A percentile compares a stretch with the other conserved stretches of the same genome.
Evolutionary conservation across 306 rosid species (phyloP).

Genomic region (Gastrolobium bilobum): DNA sequence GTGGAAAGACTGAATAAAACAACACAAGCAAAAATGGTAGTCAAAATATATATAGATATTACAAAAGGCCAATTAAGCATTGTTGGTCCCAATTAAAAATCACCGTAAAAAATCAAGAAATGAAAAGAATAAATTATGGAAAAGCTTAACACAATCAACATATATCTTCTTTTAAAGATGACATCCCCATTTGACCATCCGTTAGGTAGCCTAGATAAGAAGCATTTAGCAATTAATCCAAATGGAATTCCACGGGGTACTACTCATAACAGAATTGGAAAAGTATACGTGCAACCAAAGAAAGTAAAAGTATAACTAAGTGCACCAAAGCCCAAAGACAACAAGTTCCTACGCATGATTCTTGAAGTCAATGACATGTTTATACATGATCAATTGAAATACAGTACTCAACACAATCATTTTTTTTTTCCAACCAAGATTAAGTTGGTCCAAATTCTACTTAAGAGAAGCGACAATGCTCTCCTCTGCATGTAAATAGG

Average conservation of each 20-base stretch:
- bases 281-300: constrained; percentile 20
- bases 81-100: constrained; percentile 31
- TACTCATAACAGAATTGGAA: neutral
- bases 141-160: constrained; percentile 18
- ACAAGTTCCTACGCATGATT: constrained; percentile 3
- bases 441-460: neutral
- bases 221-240: constrained; percentile 28
- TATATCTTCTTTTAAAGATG: constrained; percentile 18
- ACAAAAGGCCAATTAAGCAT: constrained; percentile 36
- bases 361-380: constrained; percentile 1
- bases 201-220: constrained; percentile 34
- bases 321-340: constrained; percentile 16
- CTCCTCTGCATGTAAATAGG: neutral
- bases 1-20: constrained; percentile 87
- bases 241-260: constrained; percentile 34
- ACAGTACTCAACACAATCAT: constrained; percentile 9
- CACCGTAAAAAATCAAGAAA: constrained; percentile 13
- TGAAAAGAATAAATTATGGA: neutral
- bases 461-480: neutral
- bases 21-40: constrained; percentile 57
- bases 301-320: neutral
- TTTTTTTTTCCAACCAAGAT: constrained; percentile 6
- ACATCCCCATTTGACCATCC: neutral
- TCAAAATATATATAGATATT: constrained; percentile 55
- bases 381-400: constrained; percentile 17